Conservation (phyloP, 1,284 basidiomycete species). For the Cryptococcus jaspeensis region DNA sequence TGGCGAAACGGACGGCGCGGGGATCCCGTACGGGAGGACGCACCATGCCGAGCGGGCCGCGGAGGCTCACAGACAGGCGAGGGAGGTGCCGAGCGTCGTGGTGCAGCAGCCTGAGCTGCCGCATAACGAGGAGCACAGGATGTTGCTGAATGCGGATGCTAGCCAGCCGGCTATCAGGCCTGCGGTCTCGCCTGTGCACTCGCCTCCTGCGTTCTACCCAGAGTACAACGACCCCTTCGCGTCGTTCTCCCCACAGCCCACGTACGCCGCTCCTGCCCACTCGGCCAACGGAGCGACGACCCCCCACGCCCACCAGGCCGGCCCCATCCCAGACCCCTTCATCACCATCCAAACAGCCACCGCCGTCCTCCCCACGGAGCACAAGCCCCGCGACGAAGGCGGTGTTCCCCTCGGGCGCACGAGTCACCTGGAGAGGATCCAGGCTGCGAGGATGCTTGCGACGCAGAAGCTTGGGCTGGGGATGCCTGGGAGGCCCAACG, state of each 20-base stretch:
- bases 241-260: background rate
- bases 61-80: slow-evolving; percentile 25
- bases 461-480: slow-evolving; percentile 48
- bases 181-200: slow-evolving; percentile 1
- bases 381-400: slow-evolving; percentile 57
- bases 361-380: slow-evolving; percentile 19
- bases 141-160: slow-evolving; percentile 46
- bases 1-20: slow-evolving; percentile 54
- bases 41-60: slow-evolving; percentile 57
- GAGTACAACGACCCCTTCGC: slow-evolving; percentile 21
- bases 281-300: slow-evolving; percentile 4
- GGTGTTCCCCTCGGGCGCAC: slow-evolving; percentile 69
- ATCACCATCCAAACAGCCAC: slow-evolving; percentile 50
- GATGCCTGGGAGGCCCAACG: slow-evolving; percentile 29
- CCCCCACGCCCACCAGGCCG: slow-evolving; percentile 44
- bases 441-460: slow-evolving; percentile 46
- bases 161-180: slow-evolving; percentile 31
- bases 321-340: slow-evolving; percentile 50
- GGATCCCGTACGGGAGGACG: slow-evolving; percentile 66
- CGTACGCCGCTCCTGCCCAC: background rate
- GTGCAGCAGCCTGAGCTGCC: slow-evolving; percentile 39
- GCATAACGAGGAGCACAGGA: slow-evolving; percentile 27
- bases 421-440: slow-evolving; percentile 57
- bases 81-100: slow-evolving; percentile 6
- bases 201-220: slow-evolving; percentile 6